Conservation (phyloP, 164 flowering plant species). For the Macadamia integrifolia region DNA sequence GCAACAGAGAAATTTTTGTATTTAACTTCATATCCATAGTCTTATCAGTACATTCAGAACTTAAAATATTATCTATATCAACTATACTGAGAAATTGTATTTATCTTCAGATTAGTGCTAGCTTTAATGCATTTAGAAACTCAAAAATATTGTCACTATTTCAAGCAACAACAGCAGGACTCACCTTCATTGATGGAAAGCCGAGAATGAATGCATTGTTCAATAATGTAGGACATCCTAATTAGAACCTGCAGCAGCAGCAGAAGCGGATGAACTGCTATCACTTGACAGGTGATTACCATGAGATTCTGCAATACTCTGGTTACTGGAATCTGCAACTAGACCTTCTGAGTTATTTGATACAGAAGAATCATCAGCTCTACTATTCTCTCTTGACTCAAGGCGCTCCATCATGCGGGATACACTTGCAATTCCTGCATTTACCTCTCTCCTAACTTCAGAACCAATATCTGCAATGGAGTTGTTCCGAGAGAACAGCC, state of each 20-base stretch:
- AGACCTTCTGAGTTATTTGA: conserved; percentile 23
- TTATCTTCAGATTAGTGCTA: neutral
- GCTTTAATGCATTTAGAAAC: neutral
- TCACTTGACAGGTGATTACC: conserved; percentile 21
- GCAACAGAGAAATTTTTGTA: no score
- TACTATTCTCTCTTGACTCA: conserved; percentile 39
- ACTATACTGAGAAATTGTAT: neutral
- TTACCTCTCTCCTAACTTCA: conserved; percentile 56
- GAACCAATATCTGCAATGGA: conserved; percentile 48
- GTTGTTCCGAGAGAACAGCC: conserved; percentile 58
- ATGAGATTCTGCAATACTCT: conserved; percentile 22
- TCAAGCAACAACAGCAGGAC: conserved; percentile 4
- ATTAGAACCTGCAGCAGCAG: conserved; percentile 46
- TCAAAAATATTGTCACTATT: neutral
- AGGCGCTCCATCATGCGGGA: conserved; percentile 53
- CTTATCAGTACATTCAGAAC: neutral
- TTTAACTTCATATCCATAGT: no score
- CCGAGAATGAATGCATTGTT: conserved; percentile 36
- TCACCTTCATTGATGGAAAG: conserved; percentile 47
- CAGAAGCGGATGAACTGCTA: conserved; percentile 31
- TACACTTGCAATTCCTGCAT: conserved; percentile 61
- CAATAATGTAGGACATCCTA: conserved; percentile 22
- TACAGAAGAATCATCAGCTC: conserved; percentile 26
- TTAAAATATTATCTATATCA: neutral
- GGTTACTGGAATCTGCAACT: conserved; percentile 27